These are phyloP conservation scores for Erigeron philadelphicus DNA, from an alignment of 140 eudicot species.

Conservation along the genomic window DNA sequence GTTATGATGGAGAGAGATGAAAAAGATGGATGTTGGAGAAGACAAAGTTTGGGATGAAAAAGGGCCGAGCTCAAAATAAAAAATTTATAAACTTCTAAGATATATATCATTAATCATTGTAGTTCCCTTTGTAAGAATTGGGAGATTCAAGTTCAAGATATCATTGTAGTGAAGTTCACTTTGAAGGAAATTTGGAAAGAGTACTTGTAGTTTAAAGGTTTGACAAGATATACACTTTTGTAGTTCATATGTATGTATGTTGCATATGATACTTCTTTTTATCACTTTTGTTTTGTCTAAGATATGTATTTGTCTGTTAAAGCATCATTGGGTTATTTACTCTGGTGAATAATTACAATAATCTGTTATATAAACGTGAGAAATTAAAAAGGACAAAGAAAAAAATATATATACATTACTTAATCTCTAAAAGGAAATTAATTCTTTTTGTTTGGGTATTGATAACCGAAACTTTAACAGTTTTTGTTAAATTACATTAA, in stretches of 20 bases:
- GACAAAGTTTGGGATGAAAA: constrained; percentile 31
- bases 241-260: background rate
- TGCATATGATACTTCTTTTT: background rate
- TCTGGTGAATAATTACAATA: no score
- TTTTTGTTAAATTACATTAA: no score
- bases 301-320: no score
- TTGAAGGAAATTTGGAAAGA: constrained; percentile 6
- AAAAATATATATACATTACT: no score
- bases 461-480: no score
- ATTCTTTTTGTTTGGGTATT: no score
- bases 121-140: background rate
- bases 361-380: no score
- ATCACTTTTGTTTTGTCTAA: background rate
- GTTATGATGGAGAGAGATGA: constrained; percentile 13
- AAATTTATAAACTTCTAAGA: background rate
- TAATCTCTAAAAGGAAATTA: no score
- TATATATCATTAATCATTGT: no score
- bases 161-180: constrained; percentile 19
- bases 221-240: background rate
- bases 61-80: constrained; percentile 10
- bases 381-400: no score
- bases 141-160: constrained; percentile 32
- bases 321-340: no score
- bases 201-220: constrained; percentile 12
- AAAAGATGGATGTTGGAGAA: constrained; percentile 29